Percentiles rank a stretch among this genome's conserved stretches.
These are phyloP conservation scores for Fomitopsis palustris DNA, from an alignment of 1,284 basidiomycete species.

Conservation along the genomic window DNA sequence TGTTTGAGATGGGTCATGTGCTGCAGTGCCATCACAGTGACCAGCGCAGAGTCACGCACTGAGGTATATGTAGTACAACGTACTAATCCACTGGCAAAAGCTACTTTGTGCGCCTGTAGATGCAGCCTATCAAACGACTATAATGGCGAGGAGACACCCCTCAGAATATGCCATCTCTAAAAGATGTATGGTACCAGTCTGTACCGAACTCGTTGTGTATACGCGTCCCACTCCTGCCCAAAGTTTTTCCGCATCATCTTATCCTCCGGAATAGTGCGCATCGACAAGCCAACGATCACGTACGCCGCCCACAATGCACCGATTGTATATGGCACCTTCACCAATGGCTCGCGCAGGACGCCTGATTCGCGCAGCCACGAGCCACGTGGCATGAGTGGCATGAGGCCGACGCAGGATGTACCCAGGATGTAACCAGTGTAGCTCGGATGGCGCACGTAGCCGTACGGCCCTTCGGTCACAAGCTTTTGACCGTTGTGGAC, in stretches of 20 bases:
- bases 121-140: too few relatives aligned
- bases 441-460: constrained; percentile 12
- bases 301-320: background rate
- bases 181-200: constrained; percentile 4
- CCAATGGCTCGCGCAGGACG: constrained; percentile 2
- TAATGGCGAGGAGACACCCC: too few relatives aligned
- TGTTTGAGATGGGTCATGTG: too few relatives aligned
- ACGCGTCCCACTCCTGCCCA: constrained; percentile 8
- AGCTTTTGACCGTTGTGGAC: constrained; percentile 7
- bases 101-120: too few relatives aligned
- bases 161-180: too few relatives aligned
- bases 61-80: too few relatives aligned
- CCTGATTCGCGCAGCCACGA: constrained; percentile 10
- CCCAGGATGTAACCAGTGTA: constrained; percentile 10
- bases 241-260: constrained; percentile 8
- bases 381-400: constrained; percentile 4
- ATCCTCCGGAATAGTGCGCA: constrained; percentile 11
- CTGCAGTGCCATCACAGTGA: too few relatives aligned
- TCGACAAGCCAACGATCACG: background rate
- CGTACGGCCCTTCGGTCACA: constrained; percentile 13
- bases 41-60: too few relatives aligned
- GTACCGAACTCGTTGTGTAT: constrained; percentile 2
- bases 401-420: constrained; percentile 7
- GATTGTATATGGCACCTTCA: background rate
- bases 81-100: too few relatives aligned